Base-by-base conservation (phyloP, 2,329 filamentous ascomycete species). In the Phyllosticta citrichinensis region DNA sequence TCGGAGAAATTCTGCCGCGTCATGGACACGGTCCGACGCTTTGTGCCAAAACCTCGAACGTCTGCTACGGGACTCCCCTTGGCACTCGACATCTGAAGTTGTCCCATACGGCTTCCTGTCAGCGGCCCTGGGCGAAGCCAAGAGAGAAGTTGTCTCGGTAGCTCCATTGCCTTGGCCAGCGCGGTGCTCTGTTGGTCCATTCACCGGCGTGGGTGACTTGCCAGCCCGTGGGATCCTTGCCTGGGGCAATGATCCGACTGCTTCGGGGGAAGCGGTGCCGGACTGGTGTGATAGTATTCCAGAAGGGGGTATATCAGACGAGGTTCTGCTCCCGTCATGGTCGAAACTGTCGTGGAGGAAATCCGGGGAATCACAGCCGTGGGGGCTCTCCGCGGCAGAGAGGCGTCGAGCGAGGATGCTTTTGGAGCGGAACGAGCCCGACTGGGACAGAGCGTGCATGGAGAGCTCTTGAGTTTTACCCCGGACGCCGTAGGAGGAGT, bases 401-500 rank as follows among this genome's bases (percentile, higher is more conserved):
- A 56, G 27, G 59, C 40, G 59, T 14, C 50, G 59, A 22, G 59
- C 54, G 12, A 57, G 59, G 47, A 61, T 47, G 54, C 54, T 61
- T n/a, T 54, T 51, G 52, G 60, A 62, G 52, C 55, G 60, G 60
- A 62, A 58, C 33, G 60, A 62, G 19, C 62, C 61, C 12, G 52
- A 62, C 51, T 70, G 71, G 51, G 72, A 65, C 68, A 96, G 81
- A 56, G 90, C 86, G 71, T 92, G 91, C 19, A 84, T 90, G 52
- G 91, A 91, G 61, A 96, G 80, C 74, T 96, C 90, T 57, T 91
- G 89, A 2, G 91, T 95, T 70, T 94, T 87, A 74, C 94, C 87
- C 65, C 91, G 87, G 51, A 96, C 87, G 65, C 86, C 88, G 62
- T 86, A 84, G 35, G 81, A 81, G 50, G 89, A 88, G 73, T 89